Base-by-base conservation (phyloP, 208 protist genomes). In the Vickermania spadyakhi region DNA sequence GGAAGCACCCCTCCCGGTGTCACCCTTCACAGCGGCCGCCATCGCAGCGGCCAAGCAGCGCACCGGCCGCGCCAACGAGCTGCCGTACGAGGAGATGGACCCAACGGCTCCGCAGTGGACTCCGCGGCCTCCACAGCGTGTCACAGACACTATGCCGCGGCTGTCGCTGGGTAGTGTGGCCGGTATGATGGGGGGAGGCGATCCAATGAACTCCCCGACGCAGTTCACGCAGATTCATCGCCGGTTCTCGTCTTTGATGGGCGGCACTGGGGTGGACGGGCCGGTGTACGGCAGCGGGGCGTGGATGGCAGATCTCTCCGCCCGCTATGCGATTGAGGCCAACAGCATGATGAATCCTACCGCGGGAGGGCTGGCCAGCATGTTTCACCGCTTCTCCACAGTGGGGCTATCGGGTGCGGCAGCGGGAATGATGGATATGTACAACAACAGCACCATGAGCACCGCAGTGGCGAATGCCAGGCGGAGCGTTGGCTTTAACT, bases 1-100 rank as follows among this genome's bases (percentile, higher is more conserved):
- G 52, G 26, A 53, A 36, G 42, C 68, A 2, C 28, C 65, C 27
- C 31, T 14, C 18, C 65, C 58, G 14, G 22, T 70, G 2, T 18
- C 18, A 18, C 36, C 36, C 36, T n/a, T 45, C 36, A 18, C 36
- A n/a, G 36, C 36, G 11, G 36, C 36, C 11, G 36, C 36, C 36
- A 7, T 45, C 18, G 36, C 11, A n/a, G 36, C 25, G 0, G 21
- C 28, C 14, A 22, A 2, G 23, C 3, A 58, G 54, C 21, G 18
- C 25, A 7, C 29, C 7, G 3, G 23, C 7, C 54, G 36, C 29
- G 29, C 23, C 23, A 18, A 45, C 36, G 11, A n/a, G 36, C 36
- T 45, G 36, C 36, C 36, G 36, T 45, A 58, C 54, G 3, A 23
- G 2, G 1, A 53, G 11, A 30, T 23, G 0, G 22, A n/a, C 2